These are phyloP conservation scores for Suhomyces bribrorum DNA, from an alignment of 1,139 yeast genomes.

Conservation along the genomic window DNA sequence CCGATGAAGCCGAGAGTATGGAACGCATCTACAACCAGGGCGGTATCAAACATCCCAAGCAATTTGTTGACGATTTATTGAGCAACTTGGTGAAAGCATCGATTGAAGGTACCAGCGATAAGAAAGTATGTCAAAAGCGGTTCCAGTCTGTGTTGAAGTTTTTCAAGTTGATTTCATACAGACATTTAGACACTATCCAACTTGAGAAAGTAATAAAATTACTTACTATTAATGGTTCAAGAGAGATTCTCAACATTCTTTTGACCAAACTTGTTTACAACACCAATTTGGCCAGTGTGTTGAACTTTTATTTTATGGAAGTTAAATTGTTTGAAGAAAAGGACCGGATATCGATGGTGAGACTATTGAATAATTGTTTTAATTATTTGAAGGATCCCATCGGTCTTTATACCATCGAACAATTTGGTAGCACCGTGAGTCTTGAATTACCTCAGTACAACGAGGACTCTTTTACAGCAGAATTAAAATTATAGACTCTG, in stretches of 20 bases:
- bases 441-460: slow-evolving; percentile 6
- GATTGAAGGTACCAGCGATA: background rate
- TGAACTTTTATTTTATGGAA: slow-evolving; percentile 36
- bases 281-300: slow-evolving; percentile 18
- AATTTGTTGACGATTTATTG: slow-evolving; percentile 20
- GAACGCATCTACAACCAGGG: slow-evolving; percentile 15
- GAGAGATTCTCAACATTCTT: slow-evolving; percentile 29
- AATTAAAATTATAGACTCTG: slow-evolving; percentile 3
- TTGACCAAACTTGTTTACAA: slow-evolving; percentile 28
- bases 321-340: slow-evolving; percentile 18
- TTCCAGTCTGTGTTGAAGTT: slow-evolving; percentile 23
- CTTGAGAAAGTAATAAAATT: slow-evolving; percentile 29
- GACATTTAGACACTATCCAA: slow-evolving; percentile 24
- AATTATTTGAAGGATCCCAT: slow-evolving; percentile 21
- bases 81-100: slow-evolving; percentile 15
- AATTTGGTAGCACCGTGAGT: slow-evolving; percentile 10
- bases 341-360: slow-evolving; percentile 22
- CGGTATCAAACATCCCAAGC: slow-evolving; percentile 11
- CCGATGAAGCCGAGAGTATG: slow-evolving; percentile 20
- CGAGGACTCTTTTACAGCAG: slow-evolving; percentile 5
- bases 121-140: slow-evolving; percentile 3
- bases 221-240: slow-evolving; percentile 27
- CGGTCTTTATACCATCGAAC: slow-evolving; percentile 18
- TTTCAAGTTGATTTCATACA: slow-evolving; percentile 23
- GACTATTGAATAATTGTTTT: slow-evolving; percentile 21